These are phyloP conservation scores for Talaromyces adpressus DNA, from an alignment of 495 filamentous ascomycete genomes.

Conservation along the genomic window DNA sequence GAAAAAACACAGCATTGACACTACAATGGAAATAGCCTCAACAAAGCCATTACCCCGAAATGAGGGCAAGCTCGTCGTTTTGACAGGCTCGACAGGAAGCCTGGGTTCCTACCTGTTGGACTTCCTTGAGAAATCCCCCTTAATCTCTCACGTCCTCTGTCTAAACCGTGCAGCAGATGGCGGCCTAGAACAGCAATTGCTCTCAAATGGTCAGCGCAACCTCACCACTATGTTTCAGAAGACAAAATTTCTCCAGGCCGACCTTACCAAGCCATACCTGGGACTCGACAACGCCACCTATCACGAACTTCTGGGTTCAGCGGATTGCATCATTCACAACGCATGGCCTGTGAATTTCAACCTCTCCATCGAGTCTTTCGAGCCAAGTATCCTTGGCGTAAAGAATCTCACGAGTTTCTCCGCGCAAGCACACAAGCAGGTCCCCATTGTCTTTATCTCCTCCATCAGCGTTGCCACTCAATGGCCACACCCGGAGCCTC, in stretches of 20 bases:
- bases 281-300: slow-evolving; percentile 31
- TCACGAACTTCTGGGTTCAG: slow-evolving; percentile 24
- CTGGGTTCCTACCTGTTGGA: neutral
- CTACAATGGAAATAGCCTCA: neutral
- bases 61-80: neutral
- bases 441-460: neutral
- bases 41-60: neutral
- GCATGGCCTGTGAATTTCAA: slow-evolving; percentile 58
- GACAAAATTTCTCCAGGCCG: slow-evolving; percentile 34
- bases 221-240: neutral
- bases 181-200: slow-evolving; percentile 6
- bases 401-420: slow-evolving; percentile 41
- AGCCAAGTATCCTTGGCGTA: slow-evolving; percentile 44
- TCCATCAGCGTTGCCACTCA: neutral
- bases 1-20: neutral
- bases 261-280: slow-evolving; percentile 37
- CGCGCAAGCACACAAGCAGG: neutral
- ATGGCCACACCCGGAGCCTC: neutral
- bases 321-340: slow-evolving; percentile 49
- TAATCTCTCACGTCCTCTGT: slow-evolving; percentile 37
- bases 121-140: neutral
- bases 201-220: neutral
- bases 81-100: neutral
- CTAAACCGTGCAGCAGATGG: slow-evolving; percentile 40
- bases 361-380: slow-evolving; percentile 41